Base-by-base conservation (phyloP, 306 rosid species). In the Heteromeles arbutifolia region DNA sequence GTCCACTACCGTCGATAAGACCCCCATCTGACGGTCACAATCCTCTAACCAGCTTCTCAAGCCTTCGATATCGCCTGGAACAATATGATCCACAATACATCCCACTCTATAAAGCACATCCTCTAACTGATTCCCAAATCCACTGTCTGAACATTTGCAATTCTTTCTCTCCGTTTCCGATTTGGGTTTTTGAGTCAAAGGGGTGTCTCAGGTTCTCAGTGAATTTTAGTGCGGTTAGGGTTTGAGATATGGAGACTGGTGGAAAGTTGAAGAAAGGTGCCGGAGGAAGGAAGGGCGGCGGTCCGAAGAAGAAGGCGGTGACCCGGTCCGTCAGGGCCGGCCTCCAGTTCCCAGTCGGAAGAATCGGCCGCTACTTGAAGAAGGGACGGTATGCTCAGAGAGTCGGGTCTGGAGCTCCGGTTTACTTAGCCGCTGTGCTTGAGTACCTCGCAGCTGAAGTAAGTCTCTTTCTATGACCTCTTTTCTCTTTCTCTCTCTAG, bases 371-470 rank as follows among this genome's bases (percentile, higher is more conserved):
- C 0, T 90, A 86, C 78, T 70, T 90, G 79, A 90, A 90, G 87
- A 85, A 90, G 39, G 96, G 96, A 0, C 45, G 96, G 11, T 90
- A 90, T 37, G 68, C 96, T 1, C 82, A 81, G 69, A 89, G 96
- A 52, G 88, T 88, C 0, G 96, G 92, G 6, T 71, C 85, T 3
- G 96, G 96, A 12, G 96, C 96, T 59, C 92, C 96, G 19, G 91
- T 90, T 8, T 90, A 90, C 81, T 67, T 90, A 81, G 96, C 96
- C 31, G 96, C 96, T 26, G 96, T 90, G 8, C 86, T 90, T 0
- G 96, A 90, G 75, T 90, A 90, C 78, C 81, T 90, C 12, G 96
- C 92, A 21, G 96, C 96, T 25, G 96, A 90, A 78, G 96, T 90
- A 83, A 17, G 9, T 48, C 6, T 25, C 31, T 11, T 44, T 18